Base-by-base conservation (phyloP, 345 rosid genomes). In the Alliaria petiolata region DNA sequence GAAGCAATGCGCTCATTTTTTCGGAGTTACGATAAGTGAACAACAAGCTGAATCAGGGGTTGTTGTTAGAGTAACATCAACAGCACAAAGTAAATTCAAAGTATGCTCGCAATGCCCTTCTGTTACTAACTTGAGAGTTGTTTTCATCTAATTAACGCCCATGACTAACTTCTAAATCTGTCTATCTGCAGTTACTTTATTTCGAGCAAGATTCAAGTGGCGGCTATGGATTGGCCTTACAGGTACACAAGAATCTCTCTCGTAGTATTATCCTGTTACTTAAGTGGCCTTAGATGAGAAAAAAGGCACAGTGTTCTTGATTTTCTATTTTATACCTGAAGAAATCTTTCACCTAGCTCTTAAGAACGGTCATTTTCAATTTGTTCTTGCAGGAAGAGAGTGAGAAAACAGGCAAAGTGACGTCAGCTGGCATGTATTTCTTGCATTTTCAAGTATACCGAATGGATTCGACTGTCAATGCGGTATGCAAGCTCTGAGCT, bases 371-470 rank as follows among this genome's bases (percentile, higher is more conserved):
- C n/a, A n/a, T n/a, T n/a, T n/a, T n/a, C n/a, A n/a, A 6, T 76
- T 44, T 78, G 28, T 54, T 38, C 19, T 16, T 76, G 52, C 85
- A 95, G 99, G 99, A 95, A 83, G 99, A 95, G 70, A 90, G 98
- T 22, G 99, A 95, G 83, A 95, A 95, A 79, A 77, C 99, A 26
- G 98, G 99, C 78, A 95, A 92, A 79, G 86, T 75, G 73, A 95
- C 99, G 34, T 92, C 99, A 62, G 95, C 91, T 19, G 99, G 99
- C 70, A 95, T 95, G 99, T 95, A 95, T 77, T 95, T 95, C 83
- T 82, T 95, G 46, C 99, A 90, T 83, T 95, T 92, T 82, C 99
- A 92, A 90, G 99, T 95, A 25, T 95, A 95, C 83, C 81, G 99
- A 77, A 88, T 95, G 93, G 99, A 95, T 81, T 84, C 98, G 0